These are phyloP conservation scores for Clonostachys sp. DNA, from an alignment of 2,329 filamentous ascomycete genomes.

Conservation along the genomic window DNA sequence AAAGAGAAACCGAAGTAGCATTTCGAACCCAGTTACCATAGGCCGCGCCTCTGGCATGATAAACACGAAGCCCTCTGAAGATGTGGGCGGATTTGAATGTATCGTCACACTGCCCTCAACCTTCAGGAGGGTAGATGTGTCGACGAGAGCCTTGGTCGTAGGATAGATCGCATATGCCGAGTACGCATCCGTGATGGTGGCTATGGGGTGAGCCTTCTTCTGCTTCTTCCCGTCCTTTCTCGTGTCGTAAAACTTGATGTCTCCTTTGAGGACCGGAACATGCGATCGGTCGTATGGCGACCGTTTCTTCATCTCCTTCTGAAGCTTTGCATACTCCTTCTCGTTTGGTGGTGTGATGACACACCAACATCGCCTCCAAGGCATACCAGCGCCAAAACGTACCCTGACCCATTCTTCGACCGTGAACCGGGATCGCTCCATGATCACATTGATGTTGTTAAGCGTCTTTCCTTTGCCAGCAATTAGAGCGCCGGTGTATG, in stretches of 20 bases:
- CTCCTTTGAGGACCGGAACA: constrained; percentile 68
- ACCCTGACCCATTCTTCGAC: constrained; percentile 94
- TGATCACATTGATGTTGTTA: constrained; percentile 86
- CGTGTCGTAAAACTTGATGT: constrained; percentile 92
- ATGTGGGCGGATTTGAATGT: constrained; percentile 71
- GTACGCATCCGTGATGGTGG: constrained; percentile 85
- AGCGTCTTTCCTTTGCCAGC: constrained; percentile 86
- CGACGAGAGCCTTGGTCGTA: constrained; percentile 87
- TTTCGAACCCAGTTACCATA: constrained; percentile 92
- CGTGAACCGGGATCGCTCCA: constrained; percentile 73
- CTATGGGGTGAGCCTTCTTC: constrained; percentile 87
- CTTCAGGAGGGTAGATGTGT: constrained; percentile 91
- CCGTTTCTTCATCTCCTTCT: constrained; percentile 78
- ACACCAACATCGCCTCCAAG: constrained; percentile 96
- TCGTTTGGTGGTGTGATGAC: constrained; percentile 90
- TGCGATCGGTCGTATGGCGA: constrained; percentile 76
- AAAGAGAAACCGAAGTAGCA: constrained; percentile 88
- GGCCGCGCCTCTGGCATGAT: constrained; percentile 94
- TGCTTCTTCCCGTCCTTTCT: constrained; percentile 72
- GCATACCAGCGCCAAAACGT: constrained; percentile 90
- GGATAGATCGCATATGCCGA: constrained; percentile 95
- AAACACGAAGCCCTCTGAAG: constrained; percentile 91
- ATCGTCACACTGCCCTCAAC: constrained; percentile 88
- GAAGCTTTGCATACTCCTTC: constrained; percentile 80
- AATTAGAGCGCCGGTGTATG: constrained; percentile 92